Conservation (phyloP, 495 filamentous ascomycete species). For the Podospora conica region DNA sequence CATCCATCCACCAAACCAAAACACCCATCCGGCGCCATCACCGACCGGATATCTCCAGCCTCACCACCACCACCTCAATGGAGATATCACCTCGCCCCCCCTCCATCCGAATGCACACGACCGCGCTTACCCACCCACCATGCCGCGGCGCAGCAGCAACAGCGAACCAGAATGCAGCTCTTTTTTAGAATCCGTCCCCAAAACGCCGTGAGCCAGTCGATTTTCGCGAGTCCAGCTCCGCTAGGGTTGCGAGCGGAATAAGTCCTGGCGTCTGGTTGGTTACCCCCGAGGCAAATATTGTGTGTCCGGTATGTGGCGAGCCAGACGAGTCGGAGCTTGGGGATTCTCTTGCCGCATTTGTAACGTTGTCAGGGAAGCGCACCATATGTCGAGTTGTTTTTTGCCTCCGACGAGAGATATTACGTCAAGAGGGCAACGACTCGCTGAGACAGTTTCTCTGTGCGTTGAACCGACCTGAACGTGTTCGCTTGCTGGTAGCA, state of each 20-base stretch:
- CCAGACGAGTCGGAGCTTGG: not conserved
- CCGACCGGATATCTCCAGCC: not conserved
- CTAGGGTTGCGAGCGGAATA: not conserved
- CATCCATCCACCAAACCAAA: not conserved
- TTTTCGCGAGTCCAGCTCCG: not conserved
- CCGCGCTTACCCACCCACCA: not conserved
- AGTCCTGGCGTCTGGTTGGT: not conserved
- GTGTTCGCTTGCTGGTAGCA: not conserved
- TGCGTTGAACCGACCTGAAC: not conserved
- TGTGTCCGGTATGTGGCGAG: not conserved
- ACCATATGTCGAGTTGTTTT: not conserved
- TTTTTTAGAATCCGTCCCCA: not conserved
- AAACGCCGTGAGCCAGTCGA: not conserved
- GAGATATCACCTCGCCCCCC: not conserved
- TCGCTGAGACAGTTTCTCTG: not conserved
- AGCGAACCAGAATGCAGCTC: not conserved
- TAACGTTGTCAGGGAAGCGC: not conserved
- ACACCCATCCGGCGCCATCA: not conserved
- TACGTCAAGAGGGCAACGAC: not conserved
- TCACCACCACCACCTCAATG: not conserved
- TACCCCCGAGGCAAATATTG: not conserved
- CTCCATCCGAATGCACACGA: no score
- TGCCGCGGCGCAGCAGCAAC: not conserved
- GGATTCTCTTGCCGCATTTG: not conserved
- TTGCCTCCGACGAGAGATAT: not conserved